Conservation (phyloP, 2,329 filamentous ascomycete species). For the Cladosporium velox region DNA sequence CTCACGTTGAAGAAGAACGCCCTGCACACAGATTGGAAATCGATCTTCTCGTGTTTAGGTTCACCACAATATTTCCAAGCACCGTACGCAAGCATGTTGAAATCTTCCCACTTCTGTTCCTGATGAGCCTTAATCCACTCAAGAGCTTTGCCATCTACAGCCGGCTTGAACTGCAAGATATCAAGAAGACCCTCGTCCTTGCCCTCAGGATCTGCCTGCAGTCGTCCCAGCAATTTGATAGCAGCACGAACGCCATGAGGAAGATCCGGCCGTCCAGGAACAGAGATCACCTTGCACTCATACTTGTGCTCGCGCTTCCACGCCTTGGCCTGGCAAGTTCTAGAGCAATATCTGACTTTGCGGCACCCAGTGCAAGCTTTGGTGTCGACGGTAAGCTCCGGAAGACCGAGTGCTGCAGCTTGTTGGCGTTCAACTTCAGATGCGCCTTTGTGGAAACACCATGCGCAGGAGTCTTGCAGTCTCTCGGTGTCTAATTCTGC, state of each 20-base stretch:
- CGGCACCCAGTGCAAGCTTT: constrained; percentile 61
- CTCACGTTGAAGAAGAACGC: constrained; percentile 27
- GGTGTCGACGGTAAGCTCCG: constrained; percentile 37
- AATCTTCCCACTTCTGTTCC: constrained; percentile 49
- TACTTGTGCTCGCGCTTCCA: constrained; percentile 62
- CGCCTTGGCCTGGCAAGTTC: constrained; percentile 60
- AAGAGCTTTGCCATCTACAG: constrained; percentile 45
- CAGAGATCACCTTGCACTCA: constrained; percentile 58
- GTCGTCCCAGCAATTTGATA: constrained; percentile 51
- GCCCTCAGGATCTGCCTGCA: constrained; percentile 30
- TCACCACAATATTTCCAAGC: constrained; percentile 54
- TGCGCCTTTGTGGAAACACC: constrained; percentile 50
- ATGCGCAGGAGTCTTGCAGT: constrained; percentile 58
- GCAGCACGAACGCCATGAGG: constrained; percentile 59
- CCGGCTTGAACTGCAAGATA: constrained; percentile 30
- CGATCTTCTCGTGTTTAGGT: constrained; percentile 29
- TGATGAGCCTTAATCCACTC: constrained; percentile 48
- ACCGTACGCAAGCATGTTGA: constrained; percentile 56
- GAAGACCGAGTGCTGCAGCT: constrained; percentile 37
- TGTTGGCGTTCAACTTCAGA: constrained; percentile 38
- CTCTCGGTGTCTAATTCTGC: constrained; percentile 55
- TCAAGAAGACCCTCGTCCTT: constrained; percentile 30
- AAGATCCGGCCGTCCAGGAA: constrained; percentile 44
- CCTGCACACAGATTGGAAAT: constrained; percentile 25
- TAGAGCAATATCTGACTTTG: constrained; percentile 61